phyloP scores from a whole-genome alignment of 2,329 filamentous ascomycete species.

The Beauveria pseudobassiana region DNA sequence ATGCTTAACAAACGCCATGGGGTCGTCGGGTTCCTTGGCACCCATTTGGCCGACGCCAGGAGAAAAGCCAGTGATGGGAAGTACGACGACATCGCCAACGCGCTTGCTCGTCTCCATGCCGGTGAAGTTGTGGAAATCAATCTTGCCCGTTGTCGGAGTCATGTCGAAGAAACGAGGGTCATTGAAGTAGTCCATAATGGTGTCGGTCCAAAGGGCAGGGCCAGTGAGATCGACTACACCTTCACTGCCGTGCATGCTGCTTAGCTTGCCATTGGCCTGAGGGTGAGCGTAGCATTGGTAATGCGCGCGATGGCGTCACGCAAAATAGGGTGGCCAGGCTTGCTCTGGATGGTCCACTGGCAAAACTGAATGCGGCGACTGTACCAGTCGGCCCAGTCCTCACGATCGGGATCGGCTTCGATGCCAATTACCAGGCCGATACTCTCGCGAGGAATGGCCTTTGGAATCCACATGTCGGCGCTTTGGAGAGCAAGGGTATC shows the following conservation, averaged over 20 bases:
- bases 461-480: slow-evolving; percentile 80
- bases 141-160: slow-evolving; percentile 58
- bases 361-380: slow-evolving; percentile 95
- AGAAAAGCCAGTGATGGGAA: slow-evolving; percentile 96
- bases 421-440: slow-evolving; percentile 90
- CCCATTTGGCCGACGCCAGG: slow-evolving; percentile 93
- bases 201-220: slow-evolving; percentile 89
- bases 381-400: slow-evolving; percentile 94
- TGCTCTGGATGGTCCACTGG: slow-evolving; percentile 97
- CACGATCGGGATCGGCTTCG: slow-evolving; percentile 88
- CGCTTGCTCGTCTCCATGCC: slow-evolving; percentile 77
- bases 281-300: slow-evolving; percentile 69
- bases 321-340: slow-evolving; percentile 87
- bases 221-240: slow-evolving; percentile 91
- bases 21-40: slow-evolving; percentile 78
- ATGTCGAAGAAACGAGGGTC: slow-evolving; percentile 83
- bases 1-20: slow-evolving; percentile 96
- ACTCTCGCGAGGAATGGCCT: slow-evolving; percentile 64
- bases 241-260: slow-evolving; percentile 48
- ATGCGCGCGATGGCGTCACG: slow-evolving; percentile 82
- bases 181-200: slow-evolving; percentile 89
- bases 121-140: slow-evolving; percentile 85
- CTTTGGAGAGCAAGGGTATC: slow-evolving; percentile 81
- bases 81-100: slow-evolving; percentile 84
- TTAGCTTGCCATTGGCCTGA: slow-evolving; percentile 62